Evolutionary conservation across 345 rosid species (phyloP).

Genomic region (Isatis tinctoria): DNA sequence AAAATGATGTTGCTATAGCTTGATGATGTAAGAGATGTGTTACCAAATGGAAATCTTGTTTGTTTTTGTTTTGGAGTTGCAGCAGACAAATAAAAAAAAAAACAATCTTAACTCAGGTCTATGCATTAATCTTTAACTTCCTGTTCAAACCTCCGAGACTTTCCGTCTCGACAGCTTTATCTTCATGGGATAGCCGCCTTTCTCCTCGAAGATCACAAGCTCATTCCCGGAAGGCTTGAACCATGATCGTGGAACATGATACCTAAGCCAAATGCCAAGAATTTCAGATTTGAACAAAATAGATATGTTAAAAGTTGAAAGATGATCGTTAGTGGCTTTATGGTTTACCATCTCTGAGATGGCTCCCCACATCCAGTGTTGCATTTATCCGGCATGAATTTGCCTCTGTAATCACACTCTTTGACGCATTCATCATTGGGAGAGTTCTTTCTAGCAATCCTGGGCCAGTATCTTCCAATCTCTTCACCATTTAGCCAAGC

Average conservation of each 20-base stretch:
- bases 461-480: conserved; percentile 90
- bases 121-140: not conserved
- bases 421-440: conserved; percentile 47
- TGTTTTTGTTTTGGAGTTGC: not conserved
- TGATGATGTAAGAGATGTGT: not conserved
- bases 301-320: not conserved
- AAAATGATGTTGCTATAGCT: not conserved
- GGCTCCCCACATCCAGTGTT: conserved; percentile 87
- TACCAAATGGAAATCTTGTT: not conserved
- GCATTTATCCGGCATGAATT: conserved; percentile 77
- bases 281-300: not conserved
- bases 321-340: not conserved
- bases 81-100: conserved; percentile 6
- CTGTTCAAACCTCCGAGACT: conserved; percentile 20
- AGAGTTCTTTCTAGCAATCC: conserved; percentile 47
- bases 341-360: conserved; percentile 82
- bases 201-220: conserved; percentile 86
- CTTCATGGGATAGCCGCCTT: conserved; percentile 76
- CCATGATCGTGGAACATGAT: conserved; percentile 96
- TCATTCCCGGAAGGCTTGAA: conserved; percentile 80
- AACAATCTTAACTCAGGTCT: not conserved
- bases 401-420: conserved; percentile 78
- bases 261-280: conserved; percentile 42
- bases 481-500: conserved; percentile 99
- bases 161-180: conserved; percentile 63